phyloP scores from a whole-genome alignment of 1,139 yeast species.

The Pichia sp. region DNA sequence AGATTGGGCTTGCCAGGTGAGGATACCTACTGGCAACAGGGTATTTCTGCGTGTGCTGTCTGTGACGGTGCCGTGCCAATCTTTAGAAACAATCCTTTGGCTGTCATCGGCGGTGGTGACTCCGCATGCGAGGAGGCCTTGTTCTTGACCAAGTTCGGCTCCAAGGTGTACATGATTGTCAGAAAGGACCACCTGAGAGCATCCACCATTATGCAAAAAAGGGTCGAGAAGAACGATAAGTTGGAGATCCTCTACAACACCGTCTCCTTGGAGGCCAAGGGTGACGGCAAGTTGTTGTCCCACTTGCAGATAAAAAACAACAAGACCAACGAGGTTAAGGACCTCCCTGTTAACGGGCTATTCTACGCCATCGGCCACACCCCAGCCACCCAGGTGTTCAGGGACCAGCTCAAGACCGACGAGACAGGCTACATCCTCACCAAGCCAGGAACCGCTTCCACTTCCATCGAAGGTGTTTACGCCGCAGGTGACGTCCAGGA shows the following conservation, averaged over 20 bases:
- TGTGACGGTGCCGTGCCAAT: constrained; percentile 99
- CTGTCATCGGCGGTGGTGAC: constrained; percentile 98
- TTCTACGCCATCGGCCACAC: constrained; percentile 97
- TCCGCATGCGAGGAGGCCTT: constrained; percentile 99
- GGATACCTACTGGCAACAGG: constrained; percentile 97
- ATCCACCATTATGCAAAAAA: constrained; percentile 92
- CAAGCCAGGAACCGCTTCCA: constrained; percentile 79
- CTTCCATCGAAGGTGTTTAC: constrained; percentile 87
- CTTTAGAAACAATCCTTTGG: constrained; percentile 94
- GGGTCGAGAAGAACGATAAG: constrained; percentile 78
- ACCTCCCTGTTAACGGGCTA: constrained; percentile 80
- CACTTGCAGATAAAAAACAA: constrained; percentile 62
- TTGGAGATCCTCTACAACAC: constrained; percentile 87
- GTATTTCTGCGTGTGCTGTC: constrained; percentile 98
- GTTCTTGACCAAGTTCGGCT: constrained; percentile 93
- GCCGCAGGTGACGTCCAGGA: constrained; percentile 99
- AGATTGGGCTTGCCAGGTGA: constrained; percentile 94
- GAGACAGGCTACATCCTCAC: constrained; percentile 86
- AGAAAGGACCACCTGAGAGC: constrained; percentile 95
- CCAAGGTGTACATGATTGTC: constrained; percentile 87
- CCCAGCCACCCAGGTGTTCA: constrained; percentile 86
- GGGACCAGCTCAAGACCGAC: constrained; percentile 76
- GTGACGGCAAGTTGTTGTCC: constrained; percentile 76
- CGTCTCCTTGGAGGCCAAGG: constrained; percentile 82
- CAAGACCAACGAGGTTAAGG: constrained; percentile 62